These are phyloP conservation scores for Lolium perenne DNA, from an alignment of 176 grass and related monocot species.

Conservation along the genomic window DNA sequence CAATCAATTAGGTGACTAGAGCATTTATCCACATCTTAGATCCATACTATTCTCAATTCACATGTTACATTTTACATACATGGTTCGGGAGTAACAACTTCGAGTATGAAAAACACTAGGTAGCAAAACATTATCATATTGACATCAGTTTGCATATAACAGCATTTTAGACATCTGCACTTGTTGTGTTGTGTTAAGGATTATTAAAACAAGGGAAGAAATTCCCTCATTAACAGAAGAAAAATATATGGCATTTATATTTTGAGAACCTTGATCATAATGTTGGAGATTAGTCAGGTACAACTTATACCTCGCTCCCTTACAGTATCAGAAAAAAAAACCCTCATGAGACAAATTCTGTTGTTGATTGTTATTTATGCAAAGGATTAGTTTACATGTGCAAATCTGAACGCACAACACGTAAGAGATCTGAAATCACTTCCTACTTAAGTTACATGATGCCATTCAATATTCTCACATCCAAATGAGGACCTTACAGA, in stretches of 20 bases:
- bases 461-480: no score
- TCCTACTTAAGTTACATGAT: no score
- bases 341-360: no score
- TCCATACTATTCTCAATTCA: background rate
- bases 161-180: slow-evolving; percentile 1
- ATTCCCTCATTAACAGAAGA: background rate
- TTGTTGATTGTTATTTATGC: no score
- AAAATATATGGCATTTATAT: background rate
- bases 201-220: background rate
- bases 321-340: no score
- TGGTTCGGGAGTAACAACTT: background rate
- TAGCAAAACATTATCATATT: background rate
- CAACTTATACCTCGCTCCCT: background rate
- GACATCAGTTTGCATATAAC: background rate
- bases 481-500: no score
- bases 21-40: slow-evolving; percentile 1
- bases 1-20: slow-evolving; percentile 29
- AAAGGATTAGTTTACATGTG: no score
- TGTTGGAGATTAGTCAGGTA: background rate
- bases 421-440: no score
- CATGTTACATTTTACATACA: background rate
- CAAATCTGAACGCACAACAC: no score
- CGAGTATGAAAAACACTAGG: background rate
- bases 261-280: background rate
- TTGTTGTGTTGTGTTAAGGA: background rate